Percentiles rank a stretch among this genome's conserved stretches.
Evolutionary conservation across 768 basidiomycete genomes (phyloP).

Genomic region (Pholiota conissans): DNA sequence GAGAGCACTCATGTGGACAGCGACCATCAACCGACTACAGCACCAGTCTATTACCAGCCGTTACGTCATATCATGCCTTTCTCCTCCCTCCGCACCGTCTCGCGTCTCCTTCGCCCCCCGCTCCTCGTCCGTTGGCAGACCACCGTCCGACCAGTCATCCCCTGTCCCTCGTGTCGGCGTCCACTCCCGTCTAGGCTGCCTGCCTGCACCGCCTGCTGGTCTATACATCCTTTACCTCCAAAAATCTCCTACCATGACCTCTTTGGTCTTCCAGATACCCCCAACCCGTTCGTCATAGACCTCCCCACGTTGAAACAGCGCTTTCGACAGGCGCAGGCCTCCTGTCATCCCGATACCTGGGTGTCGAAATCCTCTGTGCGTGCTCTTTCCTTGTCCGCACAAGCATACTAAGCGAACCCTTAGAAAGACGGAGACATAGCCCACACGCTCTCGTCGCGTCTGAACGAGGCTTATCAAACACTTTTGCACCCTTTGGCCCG

Average conservation of each 20-base stretch:
- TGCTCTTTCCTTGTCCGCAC: constrained; percentile 12
- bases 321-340: constrained; percentile 71
- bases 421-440: constrained; percentile 63
- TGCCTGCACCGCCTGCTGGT: constrained; percentile 73
- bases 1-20: constrained; percentile 1
- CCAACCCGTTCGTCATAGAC: constrained; percentile 76
- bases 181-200: constrained; percentile 65
- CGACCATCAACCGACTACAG: not conserved
- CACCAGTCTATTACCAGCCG: not conserved
- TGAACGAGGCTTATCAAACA: constrained; percentile 83
- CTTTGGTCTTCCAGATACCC: constrained; percentile 58
- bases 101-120: not conserved
- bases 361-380: constrained; percentile 61
- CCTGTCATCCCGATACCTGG: constrained; percentile 89
- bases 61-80: constrained; percentile 5
- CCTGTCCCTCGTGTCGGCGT: constrained; percentile 65
- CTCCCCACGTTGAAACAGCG: constrained; percentile 54
- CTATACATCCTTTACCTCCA: constrained; percentile 58
- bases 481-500: constrained; percentile 73
- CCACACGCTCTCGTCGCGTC: constrained; percentile 63
- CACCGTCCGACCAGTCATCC: not conserved
- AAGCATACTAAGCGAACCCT: constrained; percentile 7
- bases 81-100: not conserved
- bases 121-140: not conserved
- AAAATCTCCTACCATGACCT: constrained; percentile 65